A percentile compares a stretch with the other conserved stretches of the same genome.
Conservation (phyloP, 169 alveolate genomes). For the Ichthyophthirius multifiliis region DNA sequence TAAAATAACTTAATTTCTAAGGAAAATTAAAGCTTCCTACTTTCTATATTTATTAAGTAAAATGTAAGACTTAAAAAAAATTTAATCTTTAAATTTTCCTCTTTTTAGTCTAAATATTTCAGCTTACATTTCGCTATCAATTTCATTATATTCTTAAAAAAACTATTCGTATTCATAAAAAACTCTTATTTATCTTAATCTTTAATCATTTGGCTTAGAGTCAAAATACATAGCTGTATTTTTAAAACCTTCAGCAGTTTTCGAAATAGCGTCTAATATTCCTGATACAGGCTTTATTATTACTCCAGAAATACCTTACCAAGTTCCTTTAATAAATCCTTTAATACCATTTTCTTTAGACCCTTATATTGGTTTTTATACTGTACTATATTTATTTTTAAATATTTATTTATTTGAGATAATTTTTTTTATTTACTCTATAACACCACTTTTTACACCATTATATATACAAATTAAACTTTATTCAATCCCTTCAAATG, state of each 20-base stretch:
- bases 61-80: neutral
- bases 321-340: slow-evolving; percentile 74
- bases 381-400: too few relatives aligned
- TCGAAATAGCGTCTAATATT: slow-evolving; percentile 72
- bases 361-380: slow-evolving; percentile 79
- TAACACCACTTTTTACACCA: slow-evolving; percentile 71
- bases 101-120: slow-evolving; percentile 11
- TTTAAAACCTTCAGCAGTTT: slow-evolving; percentile 85
- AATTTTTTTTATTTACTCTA: slow-evolving; percentile 48
- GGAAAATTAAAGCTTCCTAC: slow-evolving; percentile 6
- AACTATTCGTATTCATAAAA: slow-evolving; percentile 67
- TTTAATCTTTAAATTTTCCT: slow-evolving; percentile 2
- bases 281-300: slow-evolving; percentile 86
- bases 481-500: slow-evolving; percentile 68
- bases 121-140: slow-evolving; percentile 51
- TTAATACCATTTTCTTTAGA: slow-evolving; percentile 62
- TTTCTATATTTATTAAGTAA: neutral
- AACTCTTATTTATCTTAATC: slow-evolving; percentile 77
- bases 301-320: slow-evolving; percentile 82
- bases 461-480: slow-evolving; percentile 60
- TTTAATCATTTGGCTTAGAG: slow-evolving; percentile 57
- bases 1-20: neutral
- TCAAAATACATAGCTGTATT: slow-evolving; percentile 70
- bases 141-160: slow-evolving; percentile 43
- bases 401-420: too few relatives aligned